These are phyloP conservation scores for Suillus alpinus DNA, from an alignment of 768 basidiomycete species.

Conservation along the genomic window DNA sequence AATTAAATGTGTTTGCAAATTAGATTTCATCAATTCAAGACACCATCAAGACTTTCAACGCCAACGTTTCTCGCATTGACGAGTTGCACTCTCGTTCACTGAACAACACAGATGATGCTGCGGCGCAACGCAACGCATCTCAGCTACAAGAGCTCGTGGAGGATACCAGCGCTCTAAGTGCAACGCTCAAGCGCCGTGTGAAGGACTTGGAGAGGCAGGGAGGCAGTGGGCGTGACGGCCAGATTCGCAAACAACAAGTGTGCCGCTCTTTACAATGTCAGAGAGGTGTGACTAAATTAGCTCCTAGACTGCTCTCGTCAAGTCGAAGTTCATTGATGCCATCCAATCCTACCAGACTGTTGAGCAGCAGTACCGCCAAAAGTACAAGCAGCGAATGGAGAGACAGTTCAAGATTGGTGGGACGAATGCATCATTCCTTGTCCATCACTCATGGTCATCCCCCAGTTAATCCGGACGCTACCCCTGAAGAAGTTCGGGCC, in stretches of 20 bases:
- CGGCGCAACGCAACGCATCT: constrained; percentile 55
- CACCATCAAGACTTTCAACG: constrained; percentile 59
- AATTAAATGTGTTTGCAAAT: not conserved
- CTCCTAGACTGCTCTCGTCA: constrained; percentile 57
- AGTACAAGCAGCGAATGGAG: constrained; percentile 79
- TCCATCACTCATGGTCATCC: not conserved
- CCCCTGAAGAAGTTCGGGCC: constrained; percentile 81
- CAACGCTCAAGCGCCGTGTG: constrained; percentile 67
- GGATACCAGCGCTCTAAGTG: constrained; percentile 70
- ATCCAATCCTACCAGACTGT: constrained; percentile 83
- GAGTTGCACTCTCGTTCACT: constrained; percentile 74
- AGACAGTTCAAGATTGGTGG: constrained; percentile 84
- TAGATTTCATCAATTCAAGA: constrained; percentile 81
- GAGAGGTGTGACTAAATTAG: constrained; percentile 9
- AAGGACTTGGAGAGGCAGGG: constrained; percentile 68
- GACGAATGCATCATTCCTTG: constrained; percentile 14
- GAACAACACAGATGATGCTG: constrained; percentile 71
- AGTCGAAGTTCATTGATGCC: constrained; percentile 79
- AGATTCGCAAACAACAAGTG: constrained; percentile 79
- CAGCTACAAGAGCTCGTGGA: constrained; percentile 68
- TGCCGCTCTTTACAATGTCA: constrained; percentile 7
- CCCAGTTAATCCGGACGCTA: constrained; percentile 88
- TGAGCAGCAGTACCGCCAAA: constrained; percentile 74
- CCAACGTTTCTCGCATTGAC: constrained; percentile 64
- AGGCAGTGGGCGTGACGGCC: constrained; percentile 60